A percentile compares a stretch with the other conserved stretches of the same genome.
Conservation (phyloP, 805 yeast genomes). For the Brettanomyces naardenensis region DNA sequence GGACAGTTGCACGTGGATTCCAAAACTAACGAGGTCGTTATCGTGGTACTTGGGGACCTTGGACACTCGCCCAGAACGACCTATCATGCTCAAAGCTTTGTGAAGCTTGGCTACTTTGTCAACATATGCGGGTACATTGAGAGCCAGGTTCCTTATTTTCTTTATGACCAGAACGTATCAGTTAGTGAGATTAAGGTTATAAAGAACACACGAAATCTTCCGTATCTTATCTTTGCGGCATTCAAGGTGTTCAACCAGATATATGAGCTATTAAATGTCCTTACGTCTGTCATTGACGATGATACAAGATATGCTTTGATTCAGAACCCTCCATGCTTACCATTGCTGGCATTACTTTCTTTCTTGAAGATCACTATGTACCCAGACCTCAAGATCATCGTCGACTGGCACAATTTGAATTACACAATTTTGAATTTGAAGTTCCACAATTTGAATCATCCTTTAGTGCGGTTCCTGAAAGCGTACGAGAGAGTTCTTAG, state of each 20-base stretch:
- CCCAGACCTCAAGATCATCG: slow-evolving; percentile 51
- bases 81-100: slow-evolving; percentile 78
- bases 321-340: slow-evolving; percentile 92
- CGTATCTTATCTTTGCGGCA: slow-evolving; percentile 50
- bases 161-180: slow-evolving; percentile 38
- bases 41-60: slow-evolving; percentile 85
- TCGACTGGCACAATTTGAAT: slow-evolving; percentile 97
- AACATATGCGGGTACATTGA: slow-evolving; percentile 80
- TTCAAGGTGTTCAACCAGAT: slow-evolving; percentile 56
- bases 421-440: slow-evolving; percentile 71
- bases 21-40: slow-evolving; percentile 47
- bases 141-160: slow-evolving; percentile 40
- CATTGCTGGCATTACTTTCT: slow-evolving; percentile 60
- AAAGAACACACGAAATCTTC: slow-evolving; percentile 32
- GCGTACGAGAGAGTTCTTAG: slow-evolving; percentile 60
- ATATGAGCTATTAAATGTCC: slow-evolving; percentile 33
- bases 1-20: neutral
- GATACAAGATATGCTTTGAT: slow-evolving; percentile 58
- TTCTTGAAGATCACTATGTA: slow-evolving; percentile 38
- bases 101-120: slow-evolving; percentile 63
- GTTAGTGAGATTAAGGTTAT: slow-evolving; percentile 39
- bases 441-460: slow-evolving; percentile 44
- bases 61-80: slow-evolving; percentile 95
- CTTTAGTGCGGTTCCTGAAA: slow-evolving; percentile 52
- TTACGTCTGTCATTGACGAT: slow-evolving; percentile 52